A percentile compares a stretch with the other conserved stretches of the same genome.
These are phyloP conservation scores for Iris pallida DNA, from an alignment of 116 monocot genomes.

Conservation along the genomic window DNA sequence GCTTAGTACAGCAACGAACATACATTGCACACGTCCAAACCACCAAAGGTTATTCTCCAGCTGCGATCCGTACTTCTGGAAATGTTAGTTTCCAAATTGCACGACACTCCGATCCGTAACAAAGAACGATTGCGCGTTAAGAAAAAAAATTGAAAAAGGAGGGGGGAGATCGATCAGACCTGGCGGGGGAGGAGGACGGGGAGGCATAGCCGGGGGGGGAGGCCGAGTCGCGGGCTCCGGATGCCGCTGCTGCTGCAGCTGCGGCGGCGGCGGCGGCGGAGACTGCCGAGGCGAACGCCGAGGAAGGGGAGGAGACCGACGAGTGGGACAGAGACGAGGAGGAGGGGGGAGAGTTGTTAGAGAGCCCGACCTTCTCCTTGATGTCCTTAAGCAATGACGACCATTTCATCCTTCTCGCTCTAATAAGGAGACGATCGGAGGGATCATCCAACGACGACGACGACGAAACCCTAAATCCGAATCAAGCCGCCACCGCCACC, in stretches of 20 bases:
- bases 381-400: constrained; percentile 65
- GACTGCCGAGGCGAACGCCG: constrained; percentile 1
- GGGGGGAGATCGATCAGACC: constrained; percentile 17
- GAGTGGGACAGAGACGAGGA: constrained; percentile 6
- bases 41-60: too few relatives aligned
- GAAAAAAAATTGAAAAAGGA: too few relatives aligned
- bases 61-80: too few relatives aligned
- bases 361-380: constrained; percentile 47
- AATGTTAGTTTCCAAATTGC: too few relatives aligned
- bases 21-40: too few relatives aligned
- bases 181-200: constrained; percentile 35
- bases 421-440: too few relatives aligned
- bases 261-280: constrained; percentile 1
- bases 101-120: too few relatives aligned
- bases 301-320: constrained; percentile 7
- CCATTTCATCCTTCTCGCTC: constrained; percentile 54
- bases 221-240: constrained; percentile 14
- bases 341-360: constrained; percentile 7
- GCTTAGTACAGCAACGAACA: too few relatives aligned
- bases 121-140: too few relatives aligned
- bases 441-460: too few relatives aligned
- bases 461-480: too few relatives aligned
- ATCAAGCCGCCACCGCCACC: too few relatives aligned
- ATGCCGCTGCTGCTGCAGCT: constrained; percentile 1
- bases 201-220: constrained; percentile 20